Evolutionary conservation across 2,329 filamentous ascomycete genomes (phyloP).

Genomic region (Pseudodiploospora longispora): DNA sequence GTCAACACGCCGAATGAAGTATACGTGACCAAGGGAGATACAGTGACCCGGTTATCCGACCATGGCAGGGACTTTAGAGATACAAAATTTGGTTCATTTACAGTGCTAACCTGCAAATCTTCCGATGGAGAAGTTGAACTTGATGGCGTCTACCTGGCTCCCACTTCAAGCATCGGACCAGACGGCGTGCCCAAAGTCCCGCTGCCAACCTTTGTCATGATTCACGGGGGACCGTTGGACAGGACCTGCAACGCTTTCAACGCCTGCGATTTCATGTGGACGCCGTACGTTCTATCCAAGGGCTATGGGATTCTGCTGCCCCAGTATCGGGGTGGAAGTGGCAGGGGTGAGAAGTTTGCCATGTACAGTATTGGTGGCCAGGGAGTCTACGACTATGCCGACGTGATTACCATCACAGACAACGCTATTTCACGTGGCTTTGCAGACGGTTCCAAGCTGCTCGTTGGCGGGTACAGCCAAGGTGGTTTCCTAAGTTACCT

Average conservation of each 20-base stretch:
- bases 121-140: constrained; percentile 19
- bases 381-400: constrained; percentile 28
- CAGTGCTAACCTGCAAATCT: constrained; percentile 17
- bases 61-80: constrained; percentile 15
- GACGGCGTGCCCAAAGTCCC: constrained; percentile 9
- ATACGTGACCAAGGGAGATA: constrained; percentile 16
- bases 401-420: constrained; percentile 26
- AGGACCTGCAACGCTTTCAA: constrained; percentile 22
- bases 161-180: constrained; percentile 7
- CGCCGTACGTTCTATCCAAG: constrained; percentile 22
- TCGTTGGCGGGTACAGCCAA: constrained; percentile 29
- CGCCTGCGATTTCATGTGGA: constrained; percentile 15
- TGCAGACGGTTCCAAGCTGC: constrained; percentile 21
- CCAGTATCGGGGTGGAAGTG: constrained; percentile 30
- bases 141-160: constrained; percentile 20
- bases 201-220: constrained; percentile 24
- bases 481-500: constrained; percentile 31
- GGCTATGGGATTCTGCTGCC: constrained; percentile 30
- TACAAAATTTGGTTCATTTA: constrained; percentile 13
- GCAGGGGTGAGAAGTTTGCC: constrained; percentile 24
- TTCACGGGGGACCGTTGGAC: constrained; percentile 28
- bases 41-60: constrained; percentile 10
- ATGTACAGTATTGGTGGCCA: constrained; percentile 18
- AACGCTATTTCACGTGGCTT: constrained; percentile 23
- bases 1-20: constrained; percentile 21